Evolutionary conservation across 1,284 basidiomycete genomes (phyloP).

Genomic region (Marasmius oreades): DNA sequence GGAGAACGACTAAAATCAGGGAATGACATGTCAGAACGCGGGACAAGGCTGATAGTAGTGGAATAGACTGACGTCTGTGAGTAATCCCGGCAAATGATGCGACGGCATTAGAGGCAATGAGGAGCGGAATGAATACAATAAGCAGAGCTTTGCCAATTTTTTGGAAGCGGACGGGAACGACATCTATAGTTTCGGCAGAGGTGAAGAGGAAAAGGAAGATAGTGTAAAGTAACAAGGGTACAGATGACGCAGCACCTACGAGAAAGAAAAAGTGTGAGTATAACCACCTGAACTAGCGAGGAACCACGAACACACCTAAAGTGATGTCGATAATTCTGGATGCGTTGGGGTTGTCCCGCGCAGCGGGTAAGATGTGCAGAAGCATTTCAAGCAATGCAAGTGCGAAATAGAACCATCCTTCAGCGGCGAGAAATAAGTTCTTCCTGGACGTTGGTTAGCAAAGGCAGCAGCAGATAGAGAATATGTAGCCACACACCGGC

Average conservation of each 20-base stretch:
- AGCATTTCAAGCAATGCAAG: conserved; percentile 60
- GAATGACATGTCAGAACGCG: conserved; percentile 1
- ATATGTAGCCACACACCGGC: conserved; percentile 41
- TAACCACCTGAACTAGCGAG: conserved; percentile 24
- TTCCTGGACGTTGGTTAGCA: conserved; percentile 30
- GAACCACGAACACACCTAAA: conserved; percentile 30
- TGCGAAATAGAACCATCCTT: conserved; percentile 57
- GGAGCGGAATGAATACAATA: conserved; percentile 49
- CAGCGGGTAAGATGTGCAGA: conserved; percentile 49
- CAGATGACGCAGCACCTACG: conserved; percentile 50
- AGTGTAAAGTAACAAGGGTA: conserved; percentile 56
- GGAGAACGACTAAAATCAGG: conserved; percentile 19
- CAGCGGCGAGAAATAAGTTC: conserved; percentile 56
- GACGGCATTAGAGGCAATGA: conserved; percentile 53
- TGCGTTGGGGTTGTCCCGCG: conserved; percentile 32
- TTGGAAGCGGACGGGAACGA: conserved; percentile 47
- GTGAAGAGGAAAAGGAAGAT: conserved; percentile 53
- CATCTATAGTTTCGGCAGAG: conserved; percentile 42
- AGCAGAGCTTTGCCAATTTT: conserved; percentile 43
- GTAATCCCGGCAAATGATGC: conserved; percentile 62
- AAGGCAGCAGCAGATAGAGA: conserved; percentile 7
- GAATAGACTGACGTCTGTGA: conserved; percentile 44
- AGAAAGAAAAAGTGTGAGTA: conserved; percentile 23
- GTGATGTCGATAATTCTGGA: conserved; percentile 38
- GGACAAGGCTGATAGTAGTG: background rate